phyloP scores from a whole-genome alignment of 495 filamentous ascomycete genomes.

The Aspergillus baeticus region DNA sequence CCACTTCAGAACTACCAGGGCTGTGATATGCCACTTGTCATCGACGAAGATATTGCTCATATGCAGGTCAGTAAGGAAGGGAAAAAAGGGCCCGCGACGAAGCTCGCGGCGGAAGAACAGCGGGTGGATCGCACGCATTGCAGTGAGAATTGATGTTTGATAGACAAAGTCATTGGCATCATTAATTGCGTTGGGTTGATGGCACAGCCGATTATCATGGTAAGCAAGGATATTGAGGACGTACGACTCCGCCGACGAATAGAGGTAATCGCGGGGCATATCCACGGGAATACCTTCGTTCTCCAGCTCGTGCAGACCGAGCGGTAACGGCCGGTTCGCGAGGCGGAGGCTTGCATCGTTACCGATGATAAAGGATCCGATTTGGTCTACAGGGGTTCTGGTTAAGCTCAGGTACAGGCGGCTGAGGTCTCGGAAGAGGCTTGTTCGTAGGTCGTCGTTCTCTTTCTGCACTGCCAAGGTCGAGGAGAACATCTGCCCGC shows the following conservation, averaged over 20 bases:
- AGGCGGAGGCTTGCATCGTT: conserved; percentile 20
- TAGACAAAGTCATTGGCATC: conserved; percentile 18
- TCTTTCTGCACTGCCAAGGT: not conserved
- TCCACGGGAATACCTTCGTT: conserved; percentile 27
- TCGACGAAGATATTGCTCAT: conserved; percentile 39
- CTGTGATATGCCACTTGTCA: conserved; percentile 30
- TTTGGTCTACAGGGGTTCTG: conserved; percentile 19
- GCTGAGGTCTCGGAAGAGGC: conserved; percentile 28
- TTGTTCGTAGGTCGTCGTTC: conserved; percentile 12
- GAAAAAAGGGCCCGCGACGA: conserved; percentile 26
- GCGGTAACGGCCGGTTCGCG: conserved; percentile 27
- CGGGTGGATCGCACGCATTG: conserved; percentile 25
- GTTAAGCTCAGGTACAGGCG: conserved; percentile 25
- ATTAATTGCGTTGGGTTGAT: conserved; percentile 29
- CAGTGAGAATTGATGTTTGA: conserved; percentile 22
- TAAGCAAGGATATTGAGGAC: conserved; percentile 23
- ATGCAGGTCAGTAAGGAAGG: conserved; percentile 30
- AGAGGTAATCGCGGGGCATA: conserved; percentile 25
- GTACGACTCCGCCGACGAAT: conserved; percentile 28
- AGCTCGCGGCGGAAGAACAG: conserved; percentile 23
- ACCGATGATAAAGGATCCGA: conserved; percentile 22
- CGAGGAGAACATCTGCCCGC: conserved; percentile 9
- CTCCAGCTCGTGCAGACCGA: conserved; percentile 26
- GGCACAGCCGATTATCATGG: conserved; percentile 28
- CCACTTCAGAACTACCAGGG: conserved; percentile 34